Conservation (phyloP, 495 filamentous ascomycete species). For the Neurospora sp. region DNA sequence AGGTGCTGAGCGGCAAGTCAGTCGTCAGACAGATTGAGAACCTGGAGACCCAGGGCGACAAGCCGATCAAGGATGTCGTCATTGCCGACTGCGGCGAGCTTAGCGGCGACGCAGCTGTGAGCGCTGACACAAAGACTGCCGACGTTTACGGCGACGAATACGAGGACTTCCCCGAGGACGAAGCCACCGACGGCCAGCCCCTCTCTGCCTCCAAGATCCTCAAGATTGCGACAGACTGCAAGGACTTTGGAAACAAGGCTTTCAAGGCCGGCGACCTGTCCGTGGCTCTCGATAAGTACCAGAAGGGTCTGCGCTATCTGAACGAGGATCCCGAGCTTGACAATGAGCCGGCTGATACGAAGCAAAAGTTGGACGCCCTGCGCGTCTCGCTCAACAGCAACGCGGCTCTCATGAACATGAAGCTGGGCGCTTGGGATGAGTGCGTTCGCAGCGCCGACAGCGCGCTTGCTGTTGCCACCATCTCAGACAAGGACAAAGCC, state of each 20-base stretch:
- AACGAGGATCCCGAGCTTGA: constrained; percentile 76
- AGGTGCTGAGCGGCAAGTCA: constrained; percentile 87
- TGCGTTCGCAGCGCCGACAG: constrained; percentile 58
- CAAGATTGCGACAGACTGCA: constrained; percentile 76
- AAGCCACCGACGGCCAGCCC: constrained; percentile 34
- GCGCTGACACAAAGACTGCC: constrained; percentile 48
- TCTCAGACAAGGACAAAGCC: constrained; percentile 67
- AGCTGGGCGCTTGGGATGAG: constrained; percentile 60
- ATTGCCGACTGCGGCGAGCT: constrained; percentile 86
- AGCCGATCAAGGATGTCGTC: constrained; percentile 60
- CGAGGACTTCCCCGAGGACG: constrained; percentile 93
- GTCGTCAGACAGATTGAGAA: constrained; percentile 87
- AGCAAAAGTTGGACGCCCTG: constrained; percentile 55
- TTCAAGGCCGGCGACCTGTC: constrained; percentile 69
- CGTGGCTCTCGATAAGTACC: constrained; percentile 84
- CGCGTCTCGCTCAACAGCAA: constrained; percentile 31
- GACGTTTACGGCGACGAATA: constrained; percentile 85
- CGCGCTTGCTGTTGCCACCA: constrained; percentile 57
- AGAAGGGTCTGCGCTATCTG: constrained; percentile 91
- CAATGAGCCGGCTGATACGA: constrained; percentile 55
- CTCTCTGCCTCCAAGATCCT: constrained; percentile 55
- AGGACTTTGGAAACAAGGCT: constrained; percentile 83
- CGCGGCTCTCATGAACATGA: constrained; percentile 54
- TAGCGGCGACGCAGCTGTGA: constrained; percentile 52
- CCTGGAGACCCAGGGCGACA: constrained; percentile 68